Evolutionary conservation across 306 rosid genomes (phyloP).

Genomic region (Trichosanthes cucumerina): DNA sequence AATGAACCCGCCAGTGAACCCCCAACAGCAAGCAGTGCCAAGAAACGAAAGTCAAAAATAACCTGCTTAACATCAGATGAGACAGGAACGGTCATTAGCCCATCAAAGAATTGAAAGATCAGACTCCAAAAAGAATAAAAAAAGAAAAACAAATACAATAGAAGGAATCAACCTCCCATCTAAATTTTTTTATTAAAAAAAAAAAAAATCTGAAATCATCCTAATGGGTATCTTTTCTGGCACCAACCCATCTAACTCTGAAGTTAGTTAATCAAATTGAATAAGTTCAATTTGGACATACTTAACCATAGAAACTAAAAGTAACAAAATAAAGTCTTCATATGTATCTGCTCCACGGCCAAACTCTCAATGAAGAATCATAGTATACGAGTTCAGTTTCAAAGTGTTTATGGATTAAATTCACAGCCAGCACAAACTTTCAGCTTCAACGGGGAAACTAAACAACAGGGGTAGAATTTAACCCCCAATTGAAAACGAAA

Average conservation of each 20-base stretch:
- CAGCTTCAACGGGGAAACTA: neutral
- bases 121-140: neutral
- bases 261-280: neutral
- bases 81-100: neutral
- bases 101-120: neutral
- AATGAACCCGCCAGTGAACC: constrained; percentile 96
- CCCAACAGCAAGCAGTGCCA: constrained; percentile 86
- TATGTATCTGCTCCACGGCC: neutral
- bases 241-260: neutral
- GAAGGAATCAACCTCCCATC: neutral
- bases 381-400: neutral
- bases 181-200: neutral
- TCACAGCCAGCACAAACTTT: neutral
- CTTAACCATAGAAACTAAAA: neutral
- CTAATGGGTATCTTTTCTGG: neutral
- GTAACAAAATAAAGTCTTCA: neutral
- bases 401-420: neutral
- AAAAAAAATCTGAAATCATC: neutral
- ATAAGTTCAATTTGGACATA: neutral
- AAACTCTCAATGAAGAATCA: neutral
- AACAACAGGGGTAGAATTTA: neutral
- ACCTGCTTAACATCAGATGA: constrained; percentile 38
- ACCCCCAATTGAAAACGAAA: neutral
- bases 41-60: constrained; percentile 88
- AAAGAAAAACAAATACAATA: neutral